Base-by-base conservation (phyloP, 2,329 filamentous ascomycete genomes). In the Pseudogymnoascus sp. region DNA sequence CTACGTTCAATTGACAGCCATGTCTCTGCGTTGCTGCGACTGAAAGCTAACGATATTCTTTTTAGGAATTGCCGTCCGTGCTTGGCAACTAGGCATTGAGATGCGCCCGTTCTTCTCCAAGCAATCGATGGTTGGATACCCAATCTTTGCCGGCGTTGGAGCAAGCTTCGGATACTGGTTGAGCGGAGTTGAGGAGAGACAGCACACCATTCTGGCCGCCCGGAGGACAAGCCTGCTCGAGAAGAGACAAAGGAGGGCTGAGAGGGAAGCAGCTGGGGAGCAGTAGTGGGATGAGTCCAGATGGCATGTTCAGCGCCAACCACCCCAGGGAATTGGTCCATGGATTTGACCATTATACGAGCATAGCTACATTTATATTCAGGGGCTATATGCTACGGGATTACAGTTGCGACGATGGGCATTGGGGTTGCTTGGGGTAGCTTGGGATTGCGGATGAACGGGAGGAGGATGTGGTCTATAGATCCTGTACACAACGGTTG, bases 11-110 rank as follows among this genome's bases (percentile, higher is more conserved):
- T 56, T 56, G 25, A 38, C 25, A 40, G 36, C 25, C 59, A 60
- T 25, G 21, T 7, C 21, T 12, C 66, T 25, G 36, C 40, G 46
- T 60, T 60, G 36, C 21, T 40, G 25, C 59, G n/a, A 34, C 16
- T 34, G 11, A 36, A 56, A 34, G 25, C 66, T 60, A 21, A 60
- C 11, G n/a, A 16, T 21, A 40, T 65, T 25, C 28, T 3, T 25
- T 23, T 46, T 71, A 99, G 95, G 95, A 82, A 79, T 97, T 72
- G 92, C 90, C 74, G 89, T 93, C 74, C 90, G 93, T 72, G 85
- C 95, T 78, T 97, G 93, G 91, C 95, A 97, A 79, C 88, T 99
- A 76, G 95, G 93, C 74, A 95, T 99, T 76, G 92, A 99, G 81
- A 96, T 96, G 92, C 91, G 93, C 67, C 95, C 93, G 61, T 88